These are phyloP conservation scores for Termitomyces sp. DNA, from an alignment of 1,284 basidiomycete species.

Conservation along the genomic window DNA sequence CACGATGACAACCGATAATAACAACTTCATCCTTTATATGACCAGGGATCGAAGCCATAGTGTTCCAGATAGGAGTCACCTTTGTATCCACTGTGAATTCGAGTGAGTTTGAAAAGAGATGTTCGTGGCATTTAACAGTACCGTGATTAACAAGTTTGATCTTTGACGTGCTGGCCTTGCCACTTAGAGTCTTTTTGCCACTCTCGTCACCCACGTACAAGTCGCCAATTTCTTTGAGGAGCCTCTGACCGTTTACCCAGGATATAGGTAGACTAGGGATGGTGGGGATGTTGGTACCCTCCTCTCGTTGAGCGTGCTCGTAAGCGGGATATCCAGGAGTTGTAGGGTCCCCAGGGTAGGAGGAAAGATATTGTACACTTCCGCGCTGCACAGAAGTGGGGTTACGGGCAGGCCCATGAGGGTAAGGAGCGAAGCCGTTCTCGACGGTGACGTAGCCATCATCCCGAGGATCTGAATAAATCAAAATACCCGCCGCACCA, in stretches of 20 bases:
- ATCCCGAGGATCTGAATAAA: constrained; percentile 88
- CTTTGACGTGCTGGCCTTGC: constrained; percentile 42
- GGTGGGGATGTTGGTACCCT: constrained; percentile 67
- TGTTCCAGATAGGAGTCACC: constrained; percentile 83
- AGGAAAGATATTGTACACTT: constrained; percentile 77
- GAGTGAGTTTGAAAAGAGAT: background rate
- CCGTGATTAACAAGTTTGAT: constrained; percentile 64
- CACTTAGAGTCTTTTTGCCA: constrained; percentile 39
- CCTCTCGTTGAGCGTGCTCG: constrained; percentile 69
- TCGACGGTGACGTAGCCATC: constrained; percentile 79
- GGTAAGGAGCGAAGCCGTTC: constrained; percentile 78
- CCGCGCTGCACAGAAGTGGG: constrained; percentile 84
- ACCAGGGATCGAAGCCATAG: constrained; percentile 87
- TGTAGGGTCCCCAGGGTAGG: constrained; percentile 81
- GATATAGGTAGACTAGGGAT: constrained; percentile 82
- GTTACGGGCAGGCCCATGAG: constrained; percentile 84
- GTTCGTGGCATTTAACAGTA: constrained; percentile 21
- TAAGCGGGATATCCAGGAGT: constrained; percentile 90
- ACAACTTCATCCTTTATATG: constrained; percentile 83
- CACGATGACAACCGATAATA: constrained; percentile 82
- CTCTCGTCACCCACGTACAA: constrained; percentile 25
- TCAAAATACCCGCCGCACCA: constrained; percentile 71
- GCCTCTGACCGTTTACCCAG: constrained; percentile 60
- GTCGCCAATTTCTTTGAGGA: constrained; percentile 55
- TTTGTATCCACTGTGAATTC: constrained; percentile 57